A percentile compares a stretch with the other conserved stretches of the same genome.
Evolutionary conservation across 768 basidiomycete species (phyloP).

Genomic region (Rhodocollybia butyracea): DNA sequence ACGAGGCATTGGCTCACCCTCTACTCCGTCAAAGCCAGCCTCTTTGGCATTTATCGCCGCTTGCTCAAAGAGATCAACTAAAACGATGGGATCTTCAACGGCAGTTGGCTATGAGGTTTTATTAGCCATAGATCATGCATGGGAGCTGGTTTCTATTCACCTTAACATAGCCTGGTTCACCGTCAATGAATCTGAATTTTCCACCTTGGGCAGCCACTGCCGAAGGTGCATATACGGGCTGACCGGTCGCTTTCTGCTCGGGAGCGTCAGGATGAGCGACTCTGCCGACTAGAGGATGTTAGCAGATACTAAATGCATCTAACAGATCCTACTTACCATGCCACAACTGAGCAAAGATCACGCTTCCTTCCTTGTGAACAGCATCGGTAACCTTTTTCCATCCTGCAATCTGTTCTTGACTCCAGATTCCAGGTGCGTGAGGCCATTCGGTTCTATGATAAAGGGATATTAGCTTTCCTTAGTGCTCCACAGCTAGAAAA

Average conservation of each 20-base stretch:
- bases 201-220: constrained; percentile 22
- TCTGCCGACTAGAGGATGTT: constrained; percentile 18
- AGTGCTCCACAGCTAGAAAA: background rate
- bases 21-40: constrained; percentile 35
- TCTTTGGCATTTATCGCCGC: constrained; percentile 32
- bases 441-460: constrained; percentile 32
- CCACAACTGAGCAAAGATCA: constrained; percentile 24
- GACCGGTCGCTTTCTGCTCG: constrained; percentile 19
- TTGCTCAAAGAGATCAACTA: constrained; percentile 26
- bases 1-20: constrained; percentile 15
- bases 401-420: constrained; percentile 27
- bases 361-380: constrained; percentile 36
- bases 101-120: constrained; percentile 18
- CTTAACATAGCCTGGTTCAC: constrained; percentile 24
- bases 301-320: background rate
- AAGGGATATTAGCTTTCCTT: constrained; percentile 4
- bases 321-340: constrained; percentile 19
- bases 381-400: constrained; percentile 37
- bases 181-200: constrained; percentile 23
- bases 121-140: background rate
- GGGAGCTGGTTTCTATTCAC: background rate
- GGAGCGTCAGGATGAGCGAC: constrained; percentile 21
- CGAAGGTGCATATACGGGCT: constrained; percentile 25
- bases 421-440: constrained; percentile 37
- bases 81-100: constrained; percentile 26